Conservation (phyloP, 106 monocot species). For the Allium sativum region DNA sequence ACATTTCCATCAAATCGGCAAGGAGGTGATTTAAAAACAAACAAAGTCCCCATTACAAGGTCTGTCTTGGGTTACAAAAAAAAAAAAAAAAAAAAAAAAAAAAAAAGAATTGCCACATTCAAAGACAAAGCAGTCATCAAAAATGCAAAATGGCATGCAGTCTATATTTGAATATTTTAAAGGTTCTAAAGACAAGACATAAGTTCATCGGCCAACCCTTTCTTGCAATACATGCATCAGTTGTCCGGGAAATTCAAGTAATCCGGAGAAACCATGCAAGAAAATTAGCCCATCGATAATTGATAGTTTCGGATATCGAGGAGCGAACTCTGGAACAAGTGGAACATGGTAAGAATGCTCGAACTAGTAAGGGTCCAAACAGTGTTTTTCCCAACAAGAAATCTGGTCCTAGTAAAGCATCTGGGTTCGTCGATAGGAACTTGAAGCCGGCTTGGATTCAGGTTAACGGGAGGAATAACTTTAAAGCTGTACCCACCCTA, state of each 20-base stretch:
- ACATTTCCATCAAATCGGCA: conserved; percentile 11
- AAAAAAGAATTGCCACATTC: conserved; percentile 12
- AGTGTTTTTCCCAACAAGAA: too few species aligned
- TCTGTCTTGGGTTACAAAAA: conserved; percentile 15
- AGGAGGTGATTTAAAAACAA: conserved; percentile 9
- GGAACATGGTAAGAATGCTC: too few species aligned
- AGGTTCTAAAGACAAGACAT: conserved; percentile 34
- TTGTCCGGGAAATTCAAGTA: conserved; percentile 23
- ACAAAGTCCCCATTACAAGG: conserved; percentile 4
- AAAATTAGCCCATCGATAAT: conserved; percentile 63
- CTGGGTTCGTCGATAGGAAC: too few species aligned
- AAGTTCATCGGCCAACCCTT: conserved; percentile 18
- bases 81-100: too few species aligned
- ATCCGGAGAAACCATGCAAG: conserved; percentile 13
- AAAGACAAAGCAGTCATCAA: conserved; percentile 14
- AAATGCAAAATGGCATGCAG: conserved; percentile 5
- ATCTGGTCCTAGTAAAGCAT: too few species aligned
- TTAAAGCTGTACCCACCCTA: too few species aligned
- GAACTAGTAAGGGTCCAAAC: too few species aligned
- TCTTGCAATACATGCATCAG: conserved; percentile 24
- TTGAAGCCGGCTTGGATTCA: too few species aligned
- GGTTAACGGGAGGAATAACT: too few species aligned
- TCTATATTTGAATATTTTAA: conserved; percentile 29
- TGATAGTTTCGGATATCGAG: conserved; percentile 61
- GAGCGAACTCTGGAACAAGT: conserved; percentile 16